Evolutionary conservation across 2,329 filamentous ascomycete genomes (phyloP).

Genomic region (Dryadomyces quercus-mongolicae): DNA sequence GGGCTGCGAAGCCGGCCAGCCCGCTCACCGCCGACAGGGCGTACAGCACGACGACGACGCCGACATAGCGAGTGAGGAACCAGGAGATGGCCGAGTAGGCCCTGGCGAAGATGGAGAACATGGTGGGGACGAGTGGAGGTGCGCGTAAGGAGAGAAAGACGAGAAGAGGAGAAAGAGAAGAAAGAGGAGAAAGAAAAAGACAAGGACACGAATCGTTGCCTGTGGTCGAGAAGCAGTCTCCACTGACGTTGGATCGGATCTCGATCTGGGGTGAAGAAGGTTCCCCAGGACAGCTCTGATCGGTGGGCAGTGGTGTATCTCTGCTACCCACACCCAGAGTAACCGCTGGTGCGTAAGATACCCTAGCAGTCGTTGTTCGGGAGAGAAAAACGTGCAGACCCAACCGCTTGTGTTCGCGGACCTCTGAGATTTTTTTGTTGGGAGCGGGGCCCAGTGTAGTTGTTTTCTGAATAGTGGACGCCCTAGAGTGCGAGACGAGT

Average conservation of each 20-base stretch:
- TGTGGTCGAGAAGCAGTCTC: neutral
- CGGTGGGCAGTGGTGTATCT: no score
- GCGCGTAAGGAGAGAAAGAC: neutral
- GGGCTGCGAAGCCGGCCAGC: conserved; percentile 55
- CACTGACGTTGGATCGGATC: no score
- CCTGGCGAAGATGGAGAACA: conserved; percentile 2
- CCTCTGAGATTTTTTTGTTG: conserved; percentile 4
- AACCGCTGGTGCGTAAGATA: no score
- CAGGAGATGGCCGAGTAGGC: conserved; percentile 23
- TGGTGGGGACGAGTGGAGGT: neutral
- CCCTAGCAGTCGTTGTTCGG: no score
- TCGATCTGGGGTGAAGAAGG: no score
- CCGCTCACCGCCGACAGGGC: conserved; percentile 46
- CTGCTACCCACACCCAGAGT: no score
- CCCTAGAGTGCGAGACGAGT: neutral
- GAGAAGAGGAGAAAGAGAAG: neutral
- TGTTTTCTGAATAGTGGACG: neutral
- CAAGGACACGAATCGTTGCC: neutral
- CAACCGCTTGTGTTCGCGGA: neutral
- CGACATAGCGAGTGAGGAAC: conserved; percentile 38
- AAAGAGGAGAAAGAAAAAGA: neutral
- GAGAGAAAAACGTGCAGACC: no score
- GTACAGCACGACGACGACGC: conserved; percentile 45
- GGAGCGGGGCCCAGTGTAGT: conserved; percentile 2
- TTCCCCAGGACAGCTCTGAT: no score